A percentile compares a stretch with the other conserved stretches of the same genome.
These are phyloP conservation scores for Spizellomyces sp. DNA, from an alignment of 192 early-diverging fungal genomes.

Conservation along the genomic window DNA sequence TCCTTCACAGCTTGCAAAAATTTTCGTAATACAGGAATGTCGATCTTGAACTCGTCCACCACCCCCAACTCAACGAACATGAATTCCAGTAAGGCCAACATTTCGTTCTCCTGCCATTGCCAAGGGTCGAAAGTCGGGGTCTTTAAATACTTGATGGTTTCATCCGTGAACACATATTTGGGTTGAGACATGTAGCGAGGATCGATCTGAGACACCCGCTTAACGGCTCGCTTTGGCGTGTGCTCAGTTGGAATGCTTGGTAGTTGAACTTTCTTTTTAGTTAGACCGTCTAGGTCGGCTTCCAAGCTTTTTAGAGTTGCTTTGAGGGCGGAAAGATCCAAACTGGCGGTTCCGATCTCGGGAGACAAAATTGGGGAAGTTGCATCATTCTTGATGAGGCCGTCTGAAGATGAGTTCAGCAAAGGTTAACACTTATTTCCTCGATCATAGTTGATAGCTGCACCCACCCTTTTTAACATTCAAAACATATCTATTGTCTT, in stretches of 20 bases:
- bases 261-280: not conserved
- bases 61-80: constrained; percentile 51
- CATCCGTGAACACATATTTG: constrained; percentile 21
- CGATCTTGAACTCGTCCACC: constrained; percentile 46
- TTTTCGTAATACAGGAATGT: constrained; percentile 29
- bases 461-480: not conserved
- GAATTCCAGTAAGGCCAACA: constrained; percentile 42
- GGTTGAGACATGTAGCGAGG: constrained; percentile 13
- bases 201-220: constrained; percentile 4
- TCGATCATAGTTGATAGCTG: not conserved
- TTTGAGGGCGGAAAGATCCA: not conserved
- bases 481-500: not conserved
- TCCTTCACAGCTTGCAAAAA: constrained; percentile 41
- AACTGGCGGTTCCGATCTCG: not conserved
- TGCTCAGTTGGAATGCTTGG: not conserved
- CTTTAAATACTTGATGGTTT: constrained; percentile 38
- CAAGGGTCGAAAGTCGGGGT: constrained; percentile 48
- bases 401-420: too few relatives aligned
- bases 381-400: not conserved
- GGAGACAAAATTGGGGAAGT: not conserved
- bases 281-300: not conserved
- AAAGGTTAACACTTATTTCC: too few relatives aligned
- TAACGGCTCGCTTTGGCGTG: not conserved
- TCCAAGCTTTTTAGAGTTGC: not conserved
- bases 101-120: constrained; percentile 45